Conservation (phyloP, 495 filamentous ascomycete species). For the Talaromyces ruber region DNA sequence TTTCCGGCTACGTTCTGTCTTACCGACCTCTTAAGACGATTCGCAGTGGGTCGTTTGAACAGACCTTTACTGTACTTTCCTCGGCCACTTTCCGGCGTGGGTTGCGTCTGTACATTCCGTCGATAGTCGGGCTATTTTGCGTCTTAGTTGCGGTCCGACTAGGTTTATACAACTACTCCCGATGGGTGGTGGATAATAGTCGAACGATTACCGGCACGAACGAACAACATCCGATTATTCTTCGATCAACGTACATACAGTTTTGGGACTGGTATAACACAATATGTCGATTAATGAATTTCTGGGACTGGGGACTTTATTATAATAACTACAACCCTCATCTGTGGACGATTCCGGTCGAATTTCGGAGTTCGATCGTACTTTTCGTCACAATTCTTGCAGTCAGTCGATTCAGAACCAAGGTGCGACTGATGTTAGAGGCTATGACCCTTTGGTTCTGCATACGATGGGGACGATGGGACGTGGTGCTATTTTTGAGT, state of each 20-base stretch:
- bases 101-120: constrained; percentile 55
- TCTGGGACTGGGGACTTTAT: constrained; percentile 45
- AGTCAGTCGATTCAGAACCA: constrained; percentile 39
- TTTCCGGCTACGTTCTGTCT: constrained; percentile 61
- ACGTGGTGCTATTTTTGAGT: constrained; percentile 48
- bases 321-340: constrained; percentile 57
- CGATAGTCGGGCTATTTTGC: constrained; percentile 45
- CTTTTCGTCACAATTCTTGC: constrained; percentile 54
- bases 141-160: constrained; percentile 45
- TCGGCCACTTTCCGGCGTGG: constrained; percentile 58
- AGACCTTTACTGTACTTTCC: constrained; percentile 38
- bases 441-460: constrained; percentile 43
- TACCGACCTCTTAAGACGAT: constrained; percentile 55
- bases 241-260: constrained; percentile 36
- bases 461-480: constrained; percentile 50
- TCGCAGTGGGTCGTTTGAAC: constrained; percentile 42
- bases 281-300: constrained; percentile 40
- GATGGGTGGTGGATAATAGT: constrained; percentile 26
- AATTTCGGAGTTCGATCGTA: constrained; percentile 56
- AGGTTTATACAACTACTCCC: constrained; percentile 40
- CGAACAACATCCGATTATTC: constrained; percentile 34
- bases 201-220: constrained; percentile 38
- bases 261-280: constrained; percentile 40
- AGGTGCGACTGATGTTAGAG: constrained; percentile 37
- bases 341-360: constrained; percentile 67